Conservation (phyloP, 1,139 yeast genomes). For the Candida sp. region DNA sequence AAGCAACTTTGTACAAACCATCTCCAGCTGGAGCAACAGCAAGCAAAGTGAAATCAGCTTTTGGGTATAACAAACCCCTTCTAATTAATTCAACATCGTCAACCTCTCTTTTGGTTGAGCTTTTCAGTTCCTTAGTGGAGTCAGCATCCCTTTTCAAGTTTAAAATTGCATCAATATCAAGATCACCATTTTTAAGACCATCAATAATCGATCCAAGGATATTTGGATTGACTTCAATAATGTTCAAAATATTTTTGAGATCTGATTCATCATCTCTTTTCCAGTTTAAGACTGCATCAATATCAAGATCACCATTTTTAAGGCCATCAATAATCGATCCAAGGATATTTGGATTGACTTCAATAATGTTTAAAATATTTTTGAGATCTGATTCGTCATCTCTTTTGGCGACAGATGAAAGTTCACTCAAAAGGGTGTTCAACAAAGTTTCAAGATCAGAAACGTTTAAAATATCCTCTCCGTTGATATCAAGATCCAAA, state of each 20-base stretch:
- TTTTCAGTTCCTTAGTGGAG: too few relatives aligned
- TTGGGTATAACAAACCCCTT: slow-evolving; percentile 16
- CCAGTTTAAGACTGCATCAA: background rate
- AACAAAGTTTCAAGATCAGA: background rate
- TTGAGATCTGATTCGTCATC: background rate
- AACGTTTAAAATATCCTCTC: background rate
- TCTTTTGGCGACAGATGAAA: too few relatives aligned
- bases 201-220: background rate
- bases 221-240: background rate
- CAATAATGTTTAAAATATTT: too few relatives aligned
- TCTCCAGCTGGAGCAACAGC: slow-evolving; percentile 21
- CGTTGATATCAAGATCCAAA: slow-evolving; percentile 2
- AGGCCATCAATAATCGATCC: background rate
- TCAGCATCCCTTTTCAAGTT: too few relatives aligned
- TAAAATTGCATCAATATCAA: background rate
- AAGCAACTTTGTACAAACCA: slow-evolving; percentile 24
- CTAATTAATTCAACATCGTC: slow-evolving; percentile 9
- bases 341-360: background rate
- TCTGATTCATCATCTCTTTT: background rate
- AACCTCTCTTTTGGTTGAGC: slow-evolving; percentile 11
- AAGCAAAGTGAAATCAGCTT: slow-evolving; percentile 24
- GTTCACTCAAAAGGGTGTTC: background rate
- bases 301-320: background rate
- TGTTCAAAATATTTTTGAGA: background rate
- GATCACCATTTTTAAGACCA: background rate